Evolutionary conservation across 495 filamentous ascomycete species (phyloP).

Genomic region (Lasiosphaeria miniovina): DNA sequence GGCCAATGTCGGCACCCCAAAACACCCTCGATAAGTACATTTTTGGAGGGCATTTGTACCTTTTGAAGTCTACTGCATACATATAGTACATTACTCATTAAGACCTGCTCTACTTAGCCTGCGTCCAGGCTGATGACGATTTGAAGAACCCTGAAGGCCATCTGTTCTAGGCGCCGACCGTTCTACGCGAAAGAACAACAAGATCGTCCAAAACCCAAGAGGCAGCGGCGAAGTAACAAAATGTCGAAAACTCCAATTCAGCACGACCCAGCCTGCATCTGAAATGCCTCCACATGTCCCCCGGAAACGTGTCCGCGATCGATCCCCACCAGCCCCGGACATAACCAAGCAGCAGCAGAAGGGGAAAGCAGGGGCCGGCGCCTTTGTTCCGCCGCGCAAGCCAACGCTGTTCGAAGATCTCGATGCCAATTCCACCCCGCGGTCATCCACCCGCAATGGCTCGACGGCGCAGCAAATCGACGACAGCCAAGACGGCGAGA

Average conservation of each 20-base stretch:
- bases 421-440: conserved; percentile 53
- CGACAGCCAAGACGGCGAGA: conserved; percentile 53
- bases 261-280: background rate
- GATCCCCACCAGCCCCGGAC: conserved; percentile 22
- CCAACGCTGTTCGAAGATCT: conserved; percentile 63
- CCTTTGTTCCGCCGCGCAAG: conserved; percentile 41
- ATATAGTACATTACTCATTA: background rate
- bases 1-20: no score
- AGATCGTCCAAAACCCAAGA: background rate
- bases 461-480: conserved; percentile 46
- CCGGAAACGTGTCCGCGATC: conserved; percentile 43
- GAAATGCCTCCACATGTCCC: conserved; percentile 47
- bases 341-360: conserved; percentile 6
- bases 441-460: conserved; percentile 49
- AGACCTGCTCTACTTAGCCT: background rate
- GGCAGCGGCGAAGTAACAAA: background rate
- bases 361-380: conserved; percentile 12
- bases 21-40: no score
- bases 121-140: background rate
- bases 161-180: background rate
- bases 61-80: no score
- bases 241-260: background rate
- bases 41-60: no score
- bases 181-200: background rate
- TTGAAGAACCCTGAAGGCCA: conserved; percentile 3